Evolutionary conservation across 2,329 filamentous ascomycete species (phyloP).

Genomic region (Rutstroemia sp.): DNA sequence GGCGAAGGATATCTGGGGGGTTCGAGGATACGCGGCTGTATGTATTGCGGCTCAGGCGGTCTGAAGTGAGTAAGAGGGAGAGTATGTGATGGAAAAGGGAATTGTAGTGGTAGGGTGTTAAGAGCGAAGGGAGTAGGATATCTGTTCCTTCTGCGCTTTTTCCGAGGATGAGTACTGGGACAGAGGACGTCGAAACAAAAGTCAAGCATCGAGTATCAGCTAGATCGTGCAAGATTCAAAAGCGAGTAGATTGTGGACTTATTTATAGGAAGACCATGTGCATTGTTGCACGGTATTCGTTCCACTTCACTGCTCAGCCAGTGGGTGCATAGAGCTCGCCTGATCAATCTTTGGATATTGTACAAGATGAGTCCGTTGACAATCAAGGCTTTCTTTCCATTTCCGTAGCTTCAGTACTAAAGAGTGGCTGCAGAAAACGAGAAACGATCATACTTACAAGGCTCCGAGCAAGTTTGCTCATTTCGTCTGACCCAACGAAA

Average conservation of each 20-base stretch:
- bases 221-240: background rate
- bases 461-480: background rate
- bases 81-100: background rate
- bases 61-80: background rate
- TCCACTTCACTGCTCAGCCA: background rate
- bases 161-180: background rate
- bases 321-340: background rate
- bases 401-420: background rate
- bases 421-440: background rate
- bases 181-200: conserved; percentile 5
- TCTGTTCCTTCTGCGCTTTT: background rate
- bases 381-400: too few relatives aligned
- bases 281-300: too few relatives aligned
- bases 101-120: background rate
- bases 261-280: too few relatives aligned
- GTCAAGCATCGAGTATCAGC: background rate
- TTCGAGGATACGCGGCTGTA: background rate
- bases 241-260: background rate
- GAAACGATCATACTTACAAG: background rate
- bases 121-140: background rate
- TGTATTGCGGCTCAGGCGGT: background rate
- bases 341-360: too few relatives aligned
- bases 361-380: too few relatives aligned
- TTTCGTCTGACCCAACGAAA: background rate
- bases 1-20: background rate